phyloP scores from a whole-genome alignment of 2,329 filamentous ascomycete genomes.

The Lachnum nothofagi region DNA sequence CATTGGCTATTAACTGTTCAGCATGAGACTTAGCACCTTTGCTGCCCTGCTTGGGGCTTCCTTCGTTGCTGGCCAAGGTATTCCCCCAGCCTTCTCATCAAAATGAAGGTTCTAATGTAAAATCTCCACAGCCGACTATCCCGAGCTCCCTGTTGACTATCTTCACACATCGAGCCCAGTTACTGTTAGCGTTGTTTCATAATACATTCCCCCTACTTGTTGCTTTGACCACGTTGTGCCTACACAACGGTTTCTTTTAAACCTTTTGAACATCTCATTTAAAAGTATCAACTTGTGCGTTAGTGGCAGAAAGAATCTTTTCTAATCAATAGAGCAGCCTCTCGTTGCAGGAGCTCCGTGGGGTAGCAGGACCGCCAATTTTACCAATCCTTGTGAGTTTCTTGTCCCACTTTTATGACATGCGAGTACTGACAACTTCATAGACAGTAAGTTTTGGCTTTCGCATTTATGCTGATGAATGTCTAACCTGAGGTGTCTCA shows the following conservation, averaged over 20 bases:
- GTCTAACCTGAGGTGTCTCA: background rate
- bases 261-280: background rate
- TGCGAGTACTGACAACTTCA: background rate
- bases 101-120: background rate
- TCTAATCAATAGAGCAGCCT: conserved; percentile 25
- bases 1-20: background rate
- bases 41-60: background rate
- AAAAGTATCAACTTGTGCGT: background rate
- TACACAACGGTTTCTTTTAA: too few relatives aligned
- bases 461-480: background rate
- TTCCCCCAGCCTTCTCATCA: background rate
- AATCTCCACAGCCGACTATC: background rate
- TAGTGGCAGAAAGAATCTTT: background rate
- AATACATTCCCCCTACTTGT: too few relatives aligned
- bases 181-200: background rate
- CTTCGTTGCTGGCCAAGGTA: conserved; percentile 1
- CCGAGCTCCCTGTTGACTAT: background rate
- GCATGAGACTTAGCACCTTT: background rate
- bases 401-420: background rate
- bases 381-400: conserved; percentile 33
- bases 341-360: conserved; percentile 48
- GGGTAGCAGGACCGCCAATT: conserved; percentile 40
- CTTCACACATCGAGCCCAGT: background rate
- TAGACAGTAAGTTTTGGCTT: conserved; percentile 10
- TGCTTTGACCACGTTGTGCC: background rate